These are phyloP conservation scores for Asterella californica DNA, from an alignment of 225 moss, liverwort and hornwort genomes.

Conservation along the genomic window DNA sequence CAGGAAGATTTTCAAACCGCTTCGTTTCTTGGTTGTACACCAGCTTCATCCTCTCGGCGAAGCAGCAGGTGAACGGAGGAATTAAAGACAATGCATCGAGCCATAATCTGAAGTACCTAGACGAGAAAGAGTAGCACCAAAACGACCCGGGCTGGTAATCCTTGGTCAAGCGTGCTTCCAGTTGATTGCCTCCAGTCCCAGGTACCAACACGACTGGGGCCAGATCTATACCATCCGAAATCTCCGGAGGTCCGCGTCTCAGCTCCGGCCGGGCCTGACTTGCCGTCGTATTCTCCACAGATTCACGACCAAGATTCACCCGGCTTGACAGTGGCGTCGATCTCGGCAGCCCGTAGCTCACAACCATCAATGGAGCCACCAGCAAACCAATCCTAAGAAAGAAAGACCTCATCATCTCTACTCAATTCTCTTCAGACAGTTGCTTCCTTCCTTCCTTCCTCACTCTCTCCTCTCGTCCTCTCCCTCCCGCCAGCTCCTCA, in stretches of 20 bases:
- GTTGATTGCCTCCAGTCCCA: constrained; percentile 86
- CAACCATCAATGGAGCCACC: constrained; percentile 16
- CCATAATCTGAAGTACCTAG: constrained; percentile 83
- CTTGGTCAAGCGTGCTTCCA: constrained; percentile 68
- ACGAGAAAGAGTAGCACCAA: constrained; percentile 71
- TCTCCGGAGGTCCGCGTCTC: neutral
- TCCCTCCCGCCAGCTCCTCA: neutral
- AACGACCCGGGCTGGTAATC: constrained; percentile 54
- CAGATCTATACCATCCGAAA: constrained; percentile 13
- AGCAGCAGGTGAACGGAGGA: constrained; percentile 83
- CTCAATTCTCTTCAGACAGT: neutral
- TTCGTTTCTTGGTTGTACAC: constrained; percentile 61
- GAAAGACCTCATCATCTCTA: constrained; percentile 15
- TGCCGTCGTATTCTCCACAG: neutral
- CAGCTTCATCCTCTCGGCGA: constrained; percentile 70
- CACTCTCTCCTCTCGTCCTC: neutral
- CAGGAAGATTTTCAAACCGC: constrained; percentile 61
- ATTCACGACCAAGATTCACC: neutral
- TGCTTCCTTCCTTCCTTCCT: neutral
- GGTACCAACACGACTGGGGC: constrained; percentile 79
- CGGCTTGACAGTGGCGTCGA: neutral
- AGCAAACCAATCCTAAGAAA: constrained; percentile 21
- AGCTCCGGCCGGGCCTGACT: neutral
- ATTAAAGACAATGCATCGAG: constrained; percentile 72
- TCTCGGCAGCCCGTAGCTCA: constrained; percentile 20